Conservation (phyloP, 805 yeast genomes). For the Pichia cephalocereana region DNA sequence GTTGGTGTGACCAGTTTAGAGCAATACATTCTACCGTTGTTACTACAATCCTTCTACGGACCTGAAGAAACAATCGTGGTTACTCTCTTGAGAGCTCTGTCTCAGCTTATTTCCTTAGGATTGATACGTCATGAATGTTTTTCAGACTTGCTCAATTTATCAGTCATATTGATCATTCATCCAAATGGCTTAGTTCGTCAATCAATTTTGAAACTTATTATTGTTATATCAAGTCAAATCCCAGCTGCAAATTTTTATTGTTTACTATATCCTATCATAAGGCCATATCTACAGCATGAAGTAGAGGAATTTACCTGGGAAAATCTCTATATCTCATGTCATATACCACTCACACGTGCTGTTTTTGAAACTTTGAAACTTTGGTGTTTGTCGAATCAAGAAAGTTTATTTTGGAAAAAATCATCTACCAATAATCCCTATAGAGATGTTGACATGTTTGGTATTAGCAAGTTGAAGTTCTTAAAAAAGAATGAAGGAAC, state of each 20-base stretch:
- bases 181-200: constrained; percentile 85
- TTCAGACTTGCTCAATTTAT: constrained; percentile 45
- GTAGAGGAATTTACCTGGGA: constrained; percentile 59
- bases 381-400: constrained; percentile 64
- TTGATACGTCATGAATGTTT: constrained; percentile 40
- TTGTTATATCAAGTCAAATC: constrained; percentile 52
- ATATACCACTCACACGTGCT: constrained; percentile 56
- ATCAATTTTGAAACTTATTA: constrained; percentile 49
- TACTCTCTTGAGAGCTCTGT: constrained; percentile 52
- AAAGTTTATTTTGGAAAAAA: constrained; percentile 76
- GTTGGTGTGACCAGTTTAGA: constrained; percentile 79
- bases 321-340: constrained; percentile 55
- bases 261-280: constrained; percentile 68
- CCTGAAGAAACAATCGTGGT: constrained; percentile 75
- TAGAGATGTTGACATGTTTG: constrained; percentile 33
- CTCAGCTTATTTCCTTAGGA: constrained; percentile 48
- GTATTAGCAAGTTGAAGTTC: constrained; percentile 32
- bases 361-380: constrained; percentile 53
- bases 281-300: constrained; percentile 72
- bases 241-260: constrained; percentile 77
- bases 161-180: constrained; percentile 58
- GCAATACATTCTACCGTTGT: constrained; percentile 77
- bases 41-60: constrained; percentile 77
- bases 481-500: constrained; percentile 16
- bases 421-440: constrained; percentile 9